A percentile compares a stretch with the other conserved stretches of the same genome.
Conservation (phyloP, 2,329 filamentous ascomycete species). For the Gaeumannomyces sp. region DNA sequence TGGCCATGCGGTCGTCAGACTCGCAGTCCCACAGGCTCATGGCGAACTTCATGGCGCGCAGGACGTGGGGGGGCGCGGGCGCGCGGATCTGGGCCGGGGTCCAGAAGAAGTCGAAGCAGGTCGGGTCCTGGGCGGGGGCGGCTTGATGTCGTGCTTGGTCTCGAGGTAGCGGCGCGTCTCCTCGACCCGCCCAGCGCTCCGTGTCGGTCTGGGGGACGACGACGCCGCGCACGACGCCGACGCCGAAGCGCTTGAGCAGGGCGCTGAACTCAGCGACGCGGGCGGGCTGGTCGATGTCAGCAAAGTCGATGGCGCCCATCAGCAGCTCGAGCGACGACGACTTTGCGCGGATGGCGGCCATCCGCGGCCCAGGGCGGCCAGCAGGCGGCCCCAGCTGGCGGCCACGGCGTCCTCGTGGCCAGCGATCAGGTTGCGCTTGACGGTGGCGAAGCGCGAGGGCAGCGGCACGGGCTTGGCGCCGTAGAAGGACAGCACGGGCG, state of each 20-base stretch:
- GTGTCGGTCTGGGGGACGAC: conserved; percentile 52
- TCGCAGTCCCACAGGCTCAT: conserved; percentile 58
- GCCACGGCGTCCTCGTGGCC: conserved; percentile 49
- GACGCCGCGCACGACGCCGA: conserved; percentile 60
- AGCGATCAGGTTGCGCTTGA: conserved; percentile 48
- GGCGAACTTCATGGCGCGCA: conserved; percentile 59
- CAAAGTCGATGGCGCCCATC: conserved; percentile 45
- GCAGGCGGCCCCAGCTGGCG: conserved; percentile 48
- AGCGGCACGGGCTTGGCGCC: conserved; percentile 51
- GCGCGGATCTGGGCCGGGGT: conserved; percentile 62
- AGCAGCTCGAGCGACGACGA: conserved; percentile 45
- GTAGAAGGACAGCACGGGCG: conserved; percentile 50
- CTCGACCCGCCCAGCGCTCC: conserved; percentile 49
- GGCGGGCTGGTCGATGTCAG: conserved; percentile 39
- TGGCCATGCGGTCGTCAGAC: conserved; percentile 50
- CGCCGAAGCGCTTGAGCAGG: conserved; percentile 55
- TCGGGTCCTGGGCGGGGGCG: conserved; percentile 57
- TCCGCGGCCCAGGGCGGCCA: conserved; percentile 43
- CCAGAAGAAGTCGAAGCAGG: conserved; percentile 71
- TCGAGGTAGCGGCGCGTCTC: conserved; percentile 54
- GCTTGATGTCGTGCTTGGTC: conserved; percentile 40
- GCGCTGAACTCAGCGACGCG: conserved; percentile 49
- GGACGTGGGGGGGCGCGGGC: conserved; percentile 58
- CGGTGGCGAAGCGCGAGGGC: conserved; percentile 49
- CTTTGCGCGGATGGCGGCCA: conserved; percentile 23